phyloP scores from a whole-genome alignment of 1,139 yeast species.

The Pneumocystis murina region DNA sequence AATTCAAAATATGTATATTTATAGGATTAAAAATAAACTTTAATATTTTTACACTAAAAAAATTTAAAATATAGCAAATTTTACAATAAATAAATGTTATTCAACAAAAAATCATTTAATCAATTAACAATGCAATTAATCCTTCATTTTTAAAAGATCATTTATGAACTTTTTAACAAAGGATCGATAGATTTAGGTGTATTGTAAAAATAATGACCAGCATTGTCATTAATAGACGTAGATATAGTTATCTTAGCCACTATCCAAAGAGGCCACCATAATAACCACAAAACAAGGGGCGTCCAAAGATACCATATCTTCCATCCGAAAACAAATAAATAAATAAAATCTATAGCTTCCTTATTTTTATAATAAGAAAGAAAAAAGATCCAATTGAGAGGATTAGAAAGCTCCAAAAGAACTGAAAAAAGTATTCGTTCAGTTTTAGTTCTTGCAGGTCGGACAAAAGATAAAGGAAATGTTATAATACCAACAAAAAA shows the following conservation, averaged over 20 bases:
- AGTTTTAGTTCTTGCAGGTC: constrained; percentile 26
- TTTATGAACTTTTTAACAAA: neutral
- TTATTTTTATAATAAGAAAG: constrained; percentile 26
- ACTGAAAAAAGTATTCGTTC: constrained; percentile 18
- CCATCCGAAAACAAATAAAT: constrained; percentile 50
- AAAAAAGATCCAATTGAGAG: constrained; percentile 32
- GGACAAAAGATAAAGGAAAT: constrained; percentile 56
- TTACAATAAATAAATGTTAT: neutral
- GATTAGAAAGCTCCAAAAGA: constrained; percentile 37
- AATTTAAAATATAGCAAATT: neutral
- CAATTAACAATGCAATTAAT: no score
- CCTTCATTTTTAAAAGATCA: no score
- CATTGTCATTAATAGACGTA: neutral
- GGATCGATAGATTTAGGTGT: neutral
- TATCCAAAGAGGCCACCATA: constrained; percentile 80
- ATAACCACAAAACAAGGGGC: constrained; percentile 57
- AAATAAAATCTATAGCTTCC: constrained; percentile 30
- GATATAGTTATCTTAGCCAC: constrained; percentile 29
- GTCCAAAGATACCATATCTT: constrained; percentile 68
- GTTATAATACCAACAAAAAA: constrained; percentile 51
- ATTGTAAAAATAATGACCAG: neutral
- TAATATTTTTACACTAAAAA: neutral
- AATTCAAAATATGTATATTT: neutral
- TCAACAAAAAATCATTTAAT: neutral
- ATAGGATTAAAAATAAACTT: neutral